Percentiles rank a stretch among this genome's conserved stretches.
phyloP scores from a whole-genome alignment of 2,329 filamentous ascomycete species.

The Clonostachys solani region DNA sequence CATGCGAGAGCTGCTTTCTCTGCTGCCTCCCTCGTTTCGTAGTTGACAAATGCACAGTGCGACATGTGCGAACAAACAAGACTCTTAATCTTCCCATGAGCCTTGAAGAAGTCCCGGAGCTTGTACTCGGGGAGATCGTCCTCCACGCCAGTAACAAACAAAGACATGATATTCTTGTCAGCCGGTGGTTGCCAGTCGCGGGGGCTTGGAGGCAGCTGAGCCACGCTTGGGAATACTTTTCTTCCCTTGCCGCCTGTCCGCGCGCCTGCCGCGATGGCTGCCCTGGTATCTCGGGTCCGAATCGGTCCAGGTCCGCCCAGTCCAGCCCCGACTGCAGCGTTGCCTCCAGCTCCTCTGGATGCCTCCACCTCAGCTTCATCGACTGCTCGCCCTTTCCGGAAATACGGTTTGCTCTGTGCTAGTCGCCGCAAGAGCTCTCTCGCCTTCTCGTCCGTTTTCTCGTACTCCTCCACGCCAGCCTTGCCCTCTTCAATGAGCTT shows the following conservation, averaged over 20 bases:
- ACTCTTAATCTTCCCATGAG: conserved; percentile 85
- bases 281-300: conserved; percentile 64
- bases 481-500: conserved; percentile 90
- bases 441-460: conserved; percentile 96
- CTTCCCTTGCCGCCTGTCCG: conserved; percentile 38
- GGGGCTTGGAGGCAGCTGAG: conserved; percentile 73
- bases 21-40: conserved; percentile 75
- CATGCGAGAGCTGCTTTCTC: conserved; percentile 82
- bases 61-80: conserved; percentile 95
- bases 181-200: conserved; percentile 82
- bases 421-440: conserved; percentile 79
- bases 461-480: conserved; percentile 82
- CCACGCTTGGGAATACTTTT: conserved; percentile 63
- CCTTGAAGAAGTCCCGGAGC: conserved; percentile 84
- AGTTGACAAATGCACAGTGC: conserved; percentile 96
- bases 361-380: conserved; percentile 46
- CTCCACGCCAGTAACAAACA: conserved; percentile 93
- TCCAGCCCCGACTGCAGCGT: conserved; percentile 48
- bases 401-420: conserved; percentile 92
- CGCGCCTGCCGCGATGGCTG: conserved; percentile 44
- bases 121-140: conserved; percentile 94
- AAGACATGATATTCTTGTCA: conserved; percentile 82
- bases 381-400: conserved; percentile 78
- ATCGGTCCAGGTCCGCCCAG: conserved; percentile 69
- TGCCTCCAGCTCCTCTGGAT: conserved; percentile 29